Evolutionary conservation across 768 basidiomycete species (phyloP).

Genomic region (Agaricus bisporus): DNA sequence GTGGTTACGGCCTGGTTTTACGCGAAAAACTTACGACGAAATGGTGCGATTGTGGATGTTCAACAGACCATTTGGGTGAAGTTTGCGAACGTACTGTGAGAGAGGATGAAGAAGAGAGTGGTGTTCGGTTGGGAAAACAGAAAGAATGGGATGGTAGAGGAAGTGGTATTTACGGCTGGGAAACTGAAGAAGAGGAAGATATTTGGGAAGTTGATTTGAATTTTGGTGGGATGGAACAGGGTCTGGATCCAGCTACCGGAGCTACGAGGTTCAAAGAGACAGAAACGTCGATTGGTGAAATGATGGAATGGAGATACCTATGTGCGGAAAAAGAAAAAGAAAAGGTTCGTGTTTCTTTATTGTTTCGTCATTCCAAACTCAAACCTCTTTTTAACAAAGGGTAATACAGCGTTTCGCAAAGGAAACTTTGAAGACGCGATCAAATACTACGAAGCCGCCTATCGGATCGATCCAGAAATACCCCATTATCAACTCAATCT

Average conservation of each 20-base stretch:
- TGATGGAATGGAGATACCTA: constrained; percentile 71
- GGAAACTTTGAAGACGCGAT: constrained; percentile 54
- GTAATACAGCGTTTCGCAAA: constrained; percentile 62
- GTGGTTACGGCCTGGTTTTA: constrained; percentile 64
- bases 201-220: constrained; percentile 70
- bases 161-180: constrained; percentile 68
- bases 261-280: constrained; percentile 36
- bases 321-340: constrained; percentile 70
- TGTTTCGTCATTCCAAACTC: background rate
- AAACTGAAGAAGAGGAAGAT: constrained; percentile 70
- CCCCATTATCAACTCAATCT: constrained; percentile 75
- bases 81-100: constrained; percentile 70
- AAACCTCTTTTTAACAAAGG: constrained; percentile 29
- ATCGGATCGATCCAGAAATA: constrained; percentile 62
- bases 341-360: constrained; percentile 31
- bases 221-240: constrained; percentile 33
- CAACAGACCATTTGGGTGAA: constrained; percentile 71
- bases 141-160: constrained; percentile 76
- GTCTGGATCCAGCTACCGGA: constrained; percentile 32
- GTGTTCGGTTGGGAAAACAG: constrained; percentile 56
- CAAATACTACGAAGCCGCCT: constrained; percentile 51
- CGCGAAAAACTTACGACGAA: constrained; percentile 68
- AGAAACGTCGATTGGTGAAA: constrained; percentile 65
- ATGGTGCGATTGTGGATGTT: constrained; percentile 81
- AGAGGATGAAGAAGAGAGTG: constrained; percentile 59